Percentiles rank a stretch among this genome's conserved stretches.
Conservation (phyloP, 495 filamentous ascomycete genomes). For the Podospora pseudocomata region DNA sequence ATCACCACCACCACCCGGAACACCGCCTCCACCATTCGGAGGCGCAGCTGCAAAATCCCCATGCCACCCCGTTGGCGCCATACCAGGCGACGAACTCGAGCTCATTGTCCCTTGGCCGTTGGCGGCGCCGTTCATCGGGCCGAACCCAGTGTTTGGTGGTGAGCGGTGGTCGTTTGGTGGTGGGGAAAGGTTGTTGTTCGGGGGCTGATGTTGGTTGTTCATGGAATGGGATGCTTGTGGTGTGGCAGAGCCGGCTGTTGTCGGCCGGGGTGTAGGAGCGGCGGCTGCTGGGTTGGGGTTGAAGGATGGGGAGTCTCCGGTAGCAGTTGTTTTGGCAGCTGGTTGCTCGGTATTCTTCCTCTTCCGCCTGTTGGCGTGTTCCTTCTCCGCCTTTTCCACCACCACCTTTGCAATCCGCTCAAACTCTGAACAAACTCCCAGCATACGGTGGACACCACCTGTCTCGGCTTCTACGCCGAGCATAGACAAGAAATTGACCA, state of each 20-base stretch:
- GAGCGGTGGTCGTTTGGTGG: slow-evolving; percentile 39
- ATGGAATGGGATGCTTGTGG: slow-evolving; percentile 29
- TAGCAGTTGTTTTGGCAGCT: slow-evolving; percentile 19
- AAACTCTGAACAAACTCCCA: slow-evolving; percentile 88
- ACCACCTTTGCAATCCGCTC: slow-evolving; percentile 91
- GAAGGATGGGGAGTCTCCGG: slow-evolving; percentile 30
- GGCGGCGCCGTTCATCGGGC: not conserved
- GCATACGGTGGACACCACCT: slow-evolving; percentile 86
- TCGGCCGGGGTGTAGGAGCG: slow-evolving; percentile 32
- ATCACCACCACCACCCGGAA: slow-evolving; percentile 29
- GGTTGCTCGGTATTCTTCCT: slow-evolving; percentile 61
- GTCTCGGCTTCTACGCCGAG: slow-evolving; percentile 74
- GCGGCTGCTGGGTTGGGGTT: slow-evolving; percentile 32
- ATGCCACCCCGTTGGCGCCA: slow-evolving; percentile 32
- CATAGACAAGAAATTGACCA: slow-evolving; percentile 78
- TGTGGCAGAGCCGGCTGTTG: slow-evolving; percentile 35
- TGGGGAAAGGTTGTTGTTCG: slow-evolving; percentile 36
- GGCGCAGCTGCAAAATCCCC: slow-evolving; percentile 23
- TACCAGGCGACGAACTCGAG: slow-evolving; percentile 31
- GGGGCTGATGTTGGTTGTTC: slow-evolving; percentile 5
- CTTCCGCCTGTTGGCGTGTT: slow-evolving; percentile 71
- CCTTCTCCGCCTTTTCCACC: slow-evolving; percentile 84
- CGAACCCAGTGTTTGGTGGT: slow-evolving; percentile 6
- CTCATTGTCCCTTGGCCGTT: slow-evolving; percentile 33
- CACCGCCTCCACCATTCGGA: slow-evolving; percentile 16